These are phyloP conservation scores for Plasmodium coatneyi DNA, from an alignment of 169 alveolate genomes.

Conservation along the genomic window DNA sequence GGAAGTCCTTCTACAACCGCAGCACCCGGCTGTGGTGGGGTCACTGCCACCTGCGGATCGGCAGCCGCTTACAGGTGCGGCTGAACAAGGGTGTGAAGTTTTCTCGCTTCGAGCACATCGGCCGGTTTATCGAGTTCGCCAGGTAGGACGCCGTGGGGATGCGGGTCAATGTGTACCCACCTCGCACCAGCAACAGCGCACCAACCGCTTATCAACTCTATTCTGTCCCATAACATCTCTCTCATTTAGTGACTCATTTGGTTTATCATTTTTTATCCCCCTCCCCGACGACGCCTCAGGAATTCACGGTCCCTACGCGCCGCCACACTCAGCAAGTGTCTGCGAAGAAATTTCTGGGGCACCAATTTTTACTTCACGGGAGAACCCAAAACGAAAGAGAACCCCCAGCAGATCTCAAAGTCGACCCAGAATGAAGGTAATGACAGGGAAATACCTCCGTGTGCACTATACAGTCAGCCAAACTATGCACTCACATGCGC, in stretches of 20 bases:
- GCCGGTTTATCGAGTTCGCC: conserved; percentile 54
- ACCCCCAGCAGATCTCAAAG: conserved; percentile 29
- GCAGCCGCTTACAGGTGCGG: conserved; percentile 52
- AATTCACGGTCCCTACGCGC: conserved; percentile 34
- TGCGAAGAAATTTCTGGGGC: conserved; percentile 66
- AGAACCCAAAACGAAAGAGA: conserved; percentile 35
- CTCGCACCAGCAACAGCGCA: background rate
- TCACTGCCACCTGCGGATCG: conserved; percentile 56
- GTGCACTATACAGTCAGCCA: background rate
- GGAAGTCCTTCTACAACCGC: conserved; percentile 58
- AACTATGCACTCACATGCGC: background rate
- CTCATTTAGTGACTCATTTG: background rate
- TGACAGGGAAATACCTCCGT: background rate
- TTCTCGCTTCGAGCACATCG: conserved; percentile 63
- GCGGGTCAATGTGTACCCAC: background rate
- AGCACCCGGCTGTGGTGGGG: conserved; percentile 72
- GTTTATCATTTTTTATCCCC: background rate
- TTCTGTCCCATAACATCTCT: background rate
- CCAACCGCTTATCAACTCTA: background rate
- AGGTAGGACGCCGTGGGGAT: background rate
- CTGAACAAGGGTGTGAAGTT: conserved; percentile 63
- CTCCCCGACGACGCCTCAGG: background rate
- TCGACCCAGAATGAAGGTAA: conserved; percentile 62
- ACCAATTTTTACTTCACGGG: conserved; percentile 40
- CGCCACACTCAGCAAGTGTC: conserved; percentile 68